Percentiles rank a stretch among this genome's conserved stretches.
phyloP scores from a whole-genome alignment of 2,329 filamentous ascomycete genomes.

The Pestalotiopsis sp. region DNA sequence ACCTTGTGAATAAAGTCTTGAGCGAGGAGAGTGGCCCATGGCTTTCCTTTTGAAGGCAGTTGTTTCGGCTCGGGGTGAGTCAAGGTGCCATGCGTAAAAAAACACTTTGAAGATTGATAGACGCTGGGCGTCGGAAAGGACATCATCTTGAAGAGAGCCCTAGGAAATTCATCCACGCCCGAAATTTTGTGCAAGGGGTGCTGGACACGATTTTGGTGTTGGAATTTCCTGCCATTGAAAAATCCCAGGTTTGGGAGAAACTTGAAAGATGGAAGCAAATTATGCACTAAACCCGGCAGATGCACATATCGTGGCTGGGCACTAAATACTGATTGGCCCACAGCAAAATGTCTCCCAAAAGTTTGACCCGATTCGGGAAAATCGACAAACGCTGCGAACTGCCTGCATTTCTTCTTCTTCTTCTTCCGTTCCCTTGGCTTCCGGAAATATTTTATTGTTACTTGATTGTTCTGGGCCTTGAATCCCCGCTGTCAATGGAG shows the following conservation, averaged over 20 bases:
- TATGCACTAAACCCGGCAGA: slow-evolving; percentile 1
- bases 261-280: background rate
- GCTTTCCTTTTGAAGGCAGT: slow-evolving; percentile 71
- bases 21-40: slow-evolving; percentile 69
- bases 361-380: background rate
- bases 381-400: background rate
- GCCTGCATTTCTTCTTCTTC: background rate
- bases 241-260: background rate
- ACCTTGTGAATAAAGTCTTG: slow-evolving; percentile 73
- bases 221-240: background rate
- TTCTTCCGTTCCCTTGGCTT: background rate
- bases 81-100: slow-evolving; percentile 70
- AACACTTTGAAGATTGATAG: slow-evolving; percentile 68
- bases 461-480: background rate
- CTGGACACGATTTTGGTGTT: background rate
- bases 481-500: background rate
- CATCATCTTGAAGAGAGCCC: slow-evolving; percentile 40
- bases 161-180: background rate
- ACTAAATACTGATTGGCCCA: slow-evolving; percentile 5
- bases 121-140: slow-evolving; percentile 45
- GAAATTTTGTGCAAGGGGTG: background rate
- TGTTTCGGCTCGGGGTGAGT: slow-evolving; percentile 71
- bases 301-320: background rate
- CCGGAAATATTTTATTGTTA: background rate
- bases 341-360: background rate